phyloP scores from a whole-genome alignment of 768 basidiomycete genomes.

The Ramaria rubella region DNA sequence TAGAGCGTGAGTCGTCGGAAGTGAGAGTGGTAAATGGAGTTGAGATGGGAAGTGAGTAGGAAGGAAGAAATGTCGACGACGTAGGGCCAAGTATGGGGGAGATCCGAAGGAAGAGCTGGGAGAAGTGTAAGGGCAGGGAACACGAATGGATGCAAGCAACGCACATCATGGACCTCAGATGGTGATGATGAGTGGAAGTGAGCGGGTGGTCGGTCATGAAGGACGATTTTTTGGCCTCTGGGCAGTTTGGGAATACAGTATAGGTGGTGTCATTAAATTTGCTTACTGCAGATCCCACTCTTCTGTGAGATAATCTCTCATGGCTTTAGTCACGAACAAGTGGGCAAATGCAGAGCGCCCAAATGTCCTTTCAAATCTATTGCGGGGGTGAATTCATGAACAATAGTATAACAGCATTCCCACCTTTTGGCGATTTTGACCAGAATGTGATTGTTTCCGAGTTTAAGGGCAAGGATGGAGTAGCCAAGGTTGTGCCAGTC shows the following conservation, averaged over 20 bases:
- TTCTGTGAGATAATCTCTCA: constrained; percentile 62
- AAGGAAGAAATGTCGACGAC: constrained; percentile 47
- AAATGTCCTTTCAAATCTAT: constrained; percentile 79
- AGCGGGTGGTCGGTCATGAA: constrained; percentile 86
- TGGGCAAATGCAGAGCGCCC: constrained; percentile 82
- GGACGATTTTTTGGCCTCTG: constrained; percentile 72
- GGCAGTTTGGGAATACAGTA: constrained; percentile 1
- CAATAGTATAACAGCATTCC: constrained; percentile 12
- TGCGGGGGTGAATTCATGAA: not conserved
- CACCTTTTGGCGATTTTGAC: constrained; percentile 74
- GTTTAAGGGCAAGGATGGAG: constrained; percentile 78
- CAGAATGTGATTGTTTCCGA: constrained; percentile 62
- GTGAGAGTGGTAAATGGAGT: constrained; percentile 46
- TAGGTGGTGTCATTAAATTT: not conserved
- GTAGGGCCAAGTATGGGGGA: constrained; percentile 1
- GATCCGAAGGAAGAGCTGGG: constrained; percentile 29
- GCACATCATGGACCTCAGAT: constrained; percentile 71
- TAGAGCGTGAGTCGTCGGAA: not conserved
- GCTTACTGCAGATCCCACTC: constrained; percentile 76
- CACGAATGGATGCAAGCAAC: constrained; percentile 15
- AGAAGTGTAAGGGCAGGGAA: constrained; percentile 24
- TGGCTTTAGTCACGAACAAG: constrained; percentile 86
- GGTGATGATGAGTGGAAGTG: constrained; percentile 70
- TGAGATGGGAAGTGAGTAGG: constrained; percentile 45
- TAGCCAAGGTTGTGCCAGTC: constrained; percentile 99